Evolutionary conservation across 805 yeast genomes (phyloP).

Genomic region (Metschnikowia aberdeeniae): DNA sequence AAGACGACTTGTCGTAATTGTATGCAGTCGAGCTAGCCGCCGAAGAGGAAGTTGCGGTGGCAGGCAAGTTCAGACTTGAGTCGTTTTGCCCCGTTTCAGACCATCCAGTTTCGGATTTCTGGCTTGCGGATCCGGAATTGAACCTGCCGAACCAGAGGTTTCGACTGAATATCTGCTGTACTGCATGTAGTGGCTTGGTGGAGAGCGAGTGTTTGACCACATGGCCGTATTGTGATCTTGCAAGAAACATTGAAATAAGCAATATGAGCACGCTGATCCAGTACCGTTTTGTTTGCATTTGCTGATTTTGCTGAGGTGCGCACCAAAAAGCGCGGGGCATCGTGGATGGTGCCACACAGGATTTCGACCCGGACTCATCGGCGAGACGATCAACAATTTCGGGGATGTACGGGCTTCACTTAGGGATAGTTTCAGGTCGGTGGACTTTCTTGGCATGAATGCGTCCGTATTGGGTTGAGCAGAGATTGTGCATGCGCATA

Average conservation of each 20-base stretch:
- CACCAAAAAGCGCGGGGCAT: conserved; percentile 2
- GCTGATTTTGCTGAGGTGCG: neutral
- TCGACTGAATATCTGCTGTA: neutral
- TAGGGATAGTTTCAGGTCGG: no score
- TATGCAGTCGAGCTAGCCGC: conserved; percentile 16
- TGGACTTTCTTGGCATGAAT: no score
- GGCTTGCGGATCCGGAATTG: conserved; percentile 8
- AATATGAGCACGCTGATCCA: conserved; percentile 1
- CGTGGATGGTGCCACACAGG: no score
- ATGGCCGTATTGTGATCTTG: neutral
- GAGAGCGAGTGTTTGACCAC: neutral
- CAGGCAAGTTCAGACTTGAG: conserved; percentile 7
- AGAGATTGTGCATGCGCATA: no score
- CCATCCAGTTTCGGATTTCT: conserved; percentile 15
- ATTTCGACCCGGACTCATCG: no score
- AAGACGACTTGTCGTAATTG: conserved; percentile 18
- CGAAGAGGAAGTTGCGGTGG: conserved; percentile 9
- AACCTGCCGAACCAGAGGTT: neutral
- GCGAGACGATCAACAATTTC: no score
- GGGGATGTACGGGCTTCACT: no score
- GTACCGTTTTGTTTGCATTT: conserved; percentile 3
- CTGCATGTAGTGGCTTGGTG: neutral
- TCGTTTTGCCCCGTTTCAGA: conserved; percentile 13
- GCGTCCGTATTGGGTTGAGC: no score
- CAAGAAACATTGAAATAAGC: conserved; percentile 3